These are phyloP conservation scores for Phytophthora fragariaefolia DNA, from an alignment of 352 stramenopile species.

Conservation along the genomic window DNA sequence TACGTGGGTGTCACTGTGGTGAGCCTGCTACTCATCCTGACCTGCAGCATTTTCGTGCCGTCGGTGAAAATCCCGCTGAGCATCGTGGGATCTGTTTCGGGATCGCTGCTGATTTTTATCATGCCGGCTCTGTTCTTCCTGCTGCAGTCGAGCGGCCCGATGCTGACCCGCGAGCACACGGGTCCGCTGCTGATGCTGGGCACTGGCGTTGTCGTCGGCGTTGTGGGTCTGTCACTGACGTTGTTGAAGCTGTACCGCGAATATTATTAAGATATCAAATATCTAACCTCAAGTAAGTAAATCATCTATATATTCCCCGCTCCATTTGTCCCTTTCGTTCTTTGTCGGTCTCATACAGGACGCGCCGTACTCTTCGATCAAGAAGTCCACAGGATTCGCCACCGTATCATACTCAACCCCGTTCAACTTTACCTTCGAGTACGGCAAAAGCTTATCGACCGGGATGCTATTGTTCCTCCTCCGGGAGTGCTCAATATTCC, in stretches of 20 bases:
- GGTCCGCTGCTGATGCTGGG: conserved; percentile 71
- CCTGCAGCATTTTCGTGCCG: conserved; percentile 79
- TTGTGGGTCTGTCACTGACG: conserved; percentile 47
- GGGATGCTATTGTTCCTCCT: conserved; percentile 32
- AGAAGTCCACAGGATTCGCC: conserved; percentile 49
- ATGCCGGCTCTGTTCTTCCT: conserved; percentile 83
- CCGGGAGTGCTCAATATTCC: conserved; percentile 24
- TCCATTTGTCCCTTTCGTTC: conserved; percentile 7
- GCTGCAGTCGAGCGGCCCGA: conserved; percentile 52
- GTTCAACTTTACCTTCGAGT: conserved; percentile 42
- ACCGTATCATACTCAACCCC: conserved; percentile 46
- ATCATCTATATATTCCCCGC: conserved; percentile 20
- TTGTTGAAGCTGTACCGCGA: conserved; percentile 52
- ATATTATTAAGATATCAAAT: conserved; percentile 41
- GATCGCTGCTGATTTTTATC: conserved; percentile 85
- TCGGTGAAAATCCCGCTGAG: conserved; percentile 80
- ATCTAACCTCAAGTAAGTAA: conserved; percentile 21
- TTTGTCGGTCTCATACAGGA: conserved; percentile 38
- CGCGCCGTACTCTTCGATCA: conserved; percentile 50
- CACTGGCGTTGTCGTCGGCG: conserved; percentile 52
- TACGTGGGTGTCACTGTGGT: conserved; percentile 57
- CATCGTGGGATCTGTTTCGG: conserved; percentile 78
- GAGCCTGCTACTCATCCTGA: conserved; percentile 64
- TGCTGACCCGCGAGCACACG: conserved; percentile 48
- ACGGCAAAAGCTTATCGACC: conserved; percentile 34